A percentile compares a stretch with the other conserved stretches of the same genome.
Conservation (phyloP, 306 rosid genomes). For the Inga laurina region DNA sequence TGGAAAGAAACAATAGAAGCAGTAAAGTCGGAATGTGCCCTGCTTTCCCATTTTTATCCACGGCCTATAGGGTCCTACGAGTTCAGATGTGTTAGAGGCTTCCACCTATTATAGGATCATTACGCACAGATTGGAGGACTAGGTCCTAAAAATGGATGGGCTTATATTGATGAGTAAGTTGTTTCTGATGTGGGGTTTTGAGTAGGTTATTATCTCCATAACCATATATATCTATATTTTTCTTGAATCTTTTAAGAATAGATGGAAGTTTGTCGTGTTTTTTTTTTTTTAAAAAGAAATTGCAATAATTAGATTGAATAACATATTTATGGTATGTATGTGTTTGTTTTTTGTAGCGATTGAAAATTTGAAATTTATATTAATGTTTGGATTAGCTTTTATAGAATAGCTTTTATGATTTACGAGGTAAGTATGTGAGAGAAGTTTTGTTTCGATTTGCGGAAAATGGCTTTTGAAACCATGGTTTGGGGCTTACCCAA, state of each 20-base stretch:
- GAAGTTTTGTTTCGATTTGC: no score
- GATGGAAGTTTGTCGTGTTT: not conserved
- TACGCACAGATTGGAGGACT: not conserved
- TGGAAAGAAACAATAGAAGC: slow-evolving; percentile 12
- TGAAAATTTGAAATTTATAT: not conserved
- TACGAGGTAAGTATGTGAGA: no score
- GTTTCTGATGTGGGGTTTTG: slow-evolving; percentile 1
- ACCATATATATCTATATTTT: not conserved
- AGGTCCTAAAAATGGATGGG: not conserved
- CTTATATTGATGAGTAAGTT: not conserved
- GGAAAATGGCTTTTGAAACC: no score
- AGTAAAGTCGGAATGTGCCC: not conserved
- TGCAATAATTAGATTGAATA: not conserved
- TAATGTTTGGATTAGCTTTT: no score
- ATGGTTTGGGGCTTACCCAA: no score
- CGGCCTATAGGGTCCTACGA: not conserved
- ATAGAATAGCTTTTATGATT: no score
- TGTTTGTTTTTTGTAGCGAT: not conserved
- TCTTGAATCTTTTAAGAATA: not conserved
- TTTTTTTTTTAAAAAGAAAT: not conserved
- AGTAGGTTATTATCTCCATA: not conserved
- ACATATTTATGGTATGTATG: not conserved
- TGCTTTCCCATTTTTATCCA: not conserved
- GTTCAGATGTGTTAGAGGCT: slow-evolving; percentile 7
- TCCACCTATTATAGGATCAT: not conserved